Evolutionary conservation across 331 rosid genomes (phyloP), one percentile per base, ranked within the genome.

Genomic region (Acacia concinna): DNA sequence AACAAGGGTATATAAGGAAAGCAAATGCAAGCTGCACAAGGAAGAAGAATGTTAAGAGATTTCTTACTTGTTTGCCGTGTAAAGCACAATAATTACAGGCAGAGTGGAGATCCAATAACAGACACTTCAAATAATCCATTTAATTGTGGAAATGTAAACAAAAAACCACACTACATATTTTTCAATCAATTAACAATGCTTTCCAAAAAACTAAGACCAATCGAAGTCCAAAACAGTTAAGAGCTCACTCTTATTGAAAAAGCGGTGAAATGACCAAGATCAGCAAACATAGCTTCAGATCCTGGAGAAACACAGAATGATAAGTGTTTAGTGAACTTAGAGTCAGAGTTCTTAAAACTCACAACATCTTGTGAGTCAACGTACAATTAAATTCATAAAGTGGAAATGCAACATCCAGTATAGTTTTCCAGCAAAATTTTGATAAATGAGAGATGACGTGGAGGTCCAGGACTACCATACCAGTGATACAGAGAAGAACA

Each of bases 221-320:
- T 25, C 18, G 25, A 21, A 10, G 44, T 49, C 47, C 46, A 73
- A 63, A 65, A 71, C 23, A 71, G 72, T 72, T 34, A 27, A 60
- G 43, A 37, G 75, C 91, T 84, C 65, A 91, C 97, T 89, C 97
- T 91, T 73, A 91, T 91, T 0, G 97, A 89, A 31, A 73, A 82
- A 78, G 97, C 92, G 71, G 92, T 91, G 86, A 91, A 91, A 84
- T 91, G 97, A 71, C 94, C 94, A 82, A 91, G 97, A 84, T 89
- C 94, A 27, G 97, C 97, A 88, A 86, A 91, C 94, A 89, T 91
- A 38, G 97, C 97, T 75, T 91, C 97, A 30, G 97, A 86, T 76
- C 97, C 97, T 91, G 84, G 81, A 12, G 34, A 72, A 76, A 68
- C 68, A 67, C 43, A 76, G 69, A 82, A 77, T 21, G 63, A 15